Percentiles rank a stretch among this genome's conserved stretches.
These are phyloP conservation scores for Ascochyta pisi DNA, from an alignment of 2,329 filamentous ascomycete species.

Conservation along the genomic window DNA sequence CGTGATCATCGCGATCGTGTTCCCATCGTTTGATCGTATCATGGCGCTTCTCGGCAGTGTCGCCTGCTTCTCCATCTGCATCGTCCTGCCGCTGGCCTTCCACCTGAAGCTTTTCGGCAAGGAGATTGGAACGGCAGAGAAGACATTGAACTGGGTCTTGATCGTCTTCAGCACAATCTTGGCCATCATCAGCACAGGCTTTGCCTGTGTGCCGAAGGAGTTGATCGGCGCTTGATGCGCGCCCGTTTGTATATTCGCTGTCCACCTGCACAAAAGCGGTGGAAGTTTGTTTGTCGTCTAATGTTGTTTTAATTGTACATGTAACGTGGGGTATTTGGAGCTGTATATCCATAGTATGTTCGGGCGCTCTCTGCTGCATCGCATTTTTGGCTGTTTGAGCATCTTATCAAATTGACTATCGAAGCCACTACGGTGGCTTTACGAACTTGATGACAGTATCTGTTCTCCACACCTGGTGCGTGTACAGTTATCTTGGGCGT, in stretches of 20 bases:
- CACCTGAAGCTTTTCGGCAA: conserved; percentile 87
- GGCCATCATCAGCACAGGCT: conserved; percentile 80
- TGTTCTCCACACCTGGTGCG: neutral
- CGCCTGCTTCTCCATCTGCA: conserved; percentile 91
- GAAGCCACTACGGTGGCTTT: neutral
- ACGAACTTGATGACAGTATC: neutral
- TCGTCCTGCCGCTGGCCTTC: conserved; percentile 87
- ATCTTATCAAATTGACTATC: neutral
- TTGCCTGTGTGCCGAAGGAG: conserved; percentile 84
- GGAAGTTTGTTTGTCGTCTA: neutral
- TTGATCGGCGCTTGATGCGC: conserved; percentile 18
- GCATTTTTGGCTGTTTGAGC: neutral
- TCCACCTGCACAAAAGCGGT: neutral
- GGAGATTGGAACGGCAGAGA: conserved; percentile 70
- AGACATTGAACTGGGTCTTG: conserved; percentile 70
- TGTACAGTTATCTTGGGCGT: neutral
- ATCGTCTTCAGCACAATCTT: conserved; percentile 73
- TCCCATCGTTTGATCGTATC: conserved; percentile 85
- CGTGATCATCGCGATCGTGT: conserved; percentile 74
- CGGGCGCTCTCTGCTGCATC: conserved; percentile 5
- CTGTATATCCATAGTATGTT: conserved; percentile 17
- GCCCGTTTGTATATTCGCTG: neutral
- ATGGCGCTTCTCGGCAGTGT: conserved; percentile 91
- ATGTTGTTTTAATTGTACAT: conserved; percentile 1
- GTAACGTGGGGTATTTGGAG: conserved; percentile 5